phyloP scores from a whole-genome alignment of 257 asterid genomes.

The Solanum ossicruentum region DNA sequence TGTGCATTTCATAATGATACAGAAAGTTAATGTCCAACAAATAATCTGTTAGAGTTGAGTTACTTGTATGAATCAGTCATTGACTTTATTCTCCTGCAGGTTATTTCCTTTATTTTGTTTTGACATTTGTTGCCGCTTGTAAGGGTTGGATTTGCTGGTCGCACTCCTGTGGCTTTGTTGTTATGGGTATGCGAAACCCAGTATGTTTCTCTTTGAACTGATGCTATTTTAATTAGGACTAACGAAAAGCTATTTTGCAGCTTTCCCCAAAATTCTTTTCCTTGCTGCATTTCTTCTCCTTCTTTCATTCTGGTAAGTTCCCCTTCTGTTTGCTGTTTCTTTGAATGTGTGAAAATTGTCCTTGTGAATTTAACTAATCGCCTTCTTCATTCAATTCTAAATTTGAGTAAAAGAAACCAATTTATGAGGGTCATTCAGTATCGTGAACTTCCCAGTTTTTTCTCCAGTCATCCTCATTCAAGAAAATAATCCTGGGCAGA shows the following conservation, averaged over 20 bases:
- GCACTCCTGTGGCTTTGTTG: slow-evolving; percentile 70
- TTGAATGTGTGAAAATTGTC: background rate
- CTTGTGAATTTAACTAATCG: background rate
- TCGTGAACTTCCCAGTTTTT: background rate
- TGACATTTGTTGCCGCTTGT: slow-evolving; percentile 77
- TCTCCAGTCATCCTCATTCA: background rate
- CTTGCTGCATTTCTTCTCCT: slow-evolving; percentile 83
- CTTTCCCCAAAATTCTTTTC: slow-evolving; percentile 68
- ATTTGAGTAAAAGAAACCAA: background rate
- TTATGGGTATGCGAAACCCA: slow-evolving; percentile 58
- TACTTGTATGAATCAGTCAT: background rate
- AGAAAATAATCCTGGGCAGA: background rate
- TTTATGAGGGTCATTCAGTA: background rate
- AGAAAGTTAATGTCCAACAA: background rate
- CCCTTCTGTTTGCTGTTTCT: background rate
- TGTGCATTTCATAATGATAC: background rate
- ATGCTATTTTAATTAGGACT: background rate
- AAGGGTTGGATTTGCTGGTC: slow-evolving; percentile 90
- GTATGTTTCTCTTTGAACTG: background rate
- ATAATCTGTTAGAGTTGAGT: background rate
- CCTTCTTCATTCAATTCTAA: background rate
- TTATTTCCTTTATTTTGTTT: slow-evolving; percentile 60
- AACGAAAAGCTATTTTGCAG: slow-evolving; percentile 36
- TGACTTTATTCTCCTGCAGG: slow-evolving; percentile 36
- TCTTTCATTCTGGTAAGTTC: slow-evolving; percentile 79